phyloP scores from a whole-genome alignment of 768 basidiomycete genomes.

The Lentinus brumalis region DNA sequence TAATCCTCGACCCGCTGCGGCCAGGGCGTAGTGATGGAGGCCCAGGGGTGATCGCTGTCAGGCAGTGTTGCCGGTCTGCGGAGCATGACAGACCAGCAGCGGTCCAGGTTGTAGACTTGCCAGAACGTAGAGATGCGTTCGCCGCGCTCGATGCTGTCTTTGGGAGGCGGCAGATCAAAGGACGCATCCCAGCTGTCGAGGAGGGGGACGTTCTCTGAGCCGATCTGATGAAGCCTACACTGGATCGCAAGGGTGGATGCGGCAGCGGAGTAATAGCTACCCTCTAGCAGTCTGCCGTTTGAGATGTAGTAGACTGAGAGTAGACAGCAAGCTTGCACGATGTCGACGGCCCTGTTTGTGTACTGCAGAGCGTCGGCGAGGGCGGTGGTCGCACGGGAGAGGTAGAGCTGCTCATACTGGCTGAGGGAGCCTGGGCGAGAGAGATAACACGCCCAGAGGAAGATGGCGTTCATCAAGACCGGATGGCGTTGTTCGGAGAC shows the following conservation, averaged over 20 bases:
- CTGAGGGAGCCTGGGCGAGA: conserved; percentile 70
- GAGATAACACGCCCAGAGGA: conserved; percentile 81
- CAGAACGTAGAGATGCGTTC: conserved; percentile 79
- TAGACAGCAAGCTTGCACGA: conserved; percentile 76
- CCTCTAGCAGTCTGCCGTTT: conserved; percentile 77
- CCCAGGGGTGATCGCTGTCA: conserved; percentile 57
- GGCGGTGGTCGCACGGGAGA: conserved; percentile 60
- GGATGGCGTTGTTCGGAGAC: conserved; percentile 69
- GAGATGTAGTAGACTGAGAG: conserved; percentile 76
- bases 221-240: conserved; percentile 61
- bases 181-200: conserved; percentile 31
- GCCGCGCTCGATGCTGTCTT: conserved; percentile 61
- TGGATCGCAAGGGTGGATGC: conserved; percentile 76
- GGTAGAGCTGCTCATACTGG: conserved; percentile 74
- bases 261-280: conserved; percentile 74
- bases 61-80: conserved; percentile 67
- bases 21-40: conserved; percentile 74
- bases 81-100: conserved; percentile 77
- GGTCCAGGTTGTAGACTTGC: conserved; percentile 81
- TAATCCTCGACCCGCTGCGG: conserved; percentile 75
- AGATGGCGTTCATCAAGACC: conserved; percentile 77
- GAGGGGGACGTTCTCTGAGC: conserved; percentile 36
- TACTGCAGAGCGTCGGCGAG: conserved; percentile 64
- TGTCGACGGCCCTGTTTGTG: conserved; percentile 59
- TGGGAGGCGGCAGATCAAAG: conserved; percentile 58